phyloP scores from a whole-genome alignment of 2,329 filamentous ascomycete species.

The Colletotrichum noveboracense region DNA sequence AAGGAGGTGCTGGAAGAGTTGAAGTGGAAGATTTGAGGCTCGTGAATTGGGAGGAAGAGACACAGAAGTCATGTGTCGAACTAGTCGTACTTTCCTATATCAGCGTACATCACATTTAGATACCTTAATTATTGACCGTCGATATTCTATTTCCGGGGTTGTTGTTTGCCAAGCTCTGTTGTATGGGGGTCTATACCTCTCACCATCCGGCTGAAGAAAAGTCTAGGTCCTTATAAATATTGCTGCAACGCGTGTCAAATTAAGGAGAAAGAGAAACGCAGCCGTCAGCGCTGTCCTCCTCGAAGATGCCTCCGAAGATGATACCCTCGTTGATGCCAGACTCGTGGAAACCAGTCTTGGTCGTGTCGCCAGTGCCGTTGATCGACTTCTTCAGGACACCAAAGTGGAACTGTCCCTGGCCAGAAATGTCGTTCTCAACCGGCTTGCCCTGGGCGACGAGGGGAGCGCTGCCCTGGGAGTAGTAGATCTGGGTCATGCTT shows the following conservation, averaged over 20 bases:
- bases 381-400: conserved; percentile 67
- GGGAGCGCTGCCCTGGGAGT: conserved; percentile 51
- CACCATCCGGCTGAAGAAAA: neutral
- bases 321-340: conserved; percentile 55
- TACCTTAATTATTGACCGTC: neutral
- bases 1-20: conserved; percentile 11
- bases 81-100: neutral
- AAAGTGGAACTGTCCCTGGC: conserved; percentile 66
- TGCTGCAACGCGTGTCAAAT: neutral
- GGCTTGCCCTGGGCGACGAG: conserved; percentile 52
- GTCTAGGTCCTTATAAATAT: neutral
- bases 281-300: conserved; percentile 49
- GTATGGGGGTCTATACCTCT: neutral
- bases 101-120: neutral
- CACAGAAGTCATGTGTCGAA: neutral
- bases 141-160: neutral
- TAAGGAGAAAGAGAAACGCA: neutral
- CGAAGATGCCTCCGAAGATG: conserved; percentile 56
- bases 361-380: conserved; percentile 42
- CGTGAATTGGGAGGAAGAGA: accelerated
- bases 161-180: accelerated
- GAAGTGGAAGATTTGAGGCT: conserved; percentile 5
- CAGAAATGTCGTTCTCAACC: conserved; percentile 55
- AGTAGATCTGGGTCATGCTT: conserved; percentile 63
- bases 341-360: conserved; percentile 52